phyloP scores from a whole-genome alignment of 164 flowering plant genomes.

The Tinospora cordifolia region DNA sequence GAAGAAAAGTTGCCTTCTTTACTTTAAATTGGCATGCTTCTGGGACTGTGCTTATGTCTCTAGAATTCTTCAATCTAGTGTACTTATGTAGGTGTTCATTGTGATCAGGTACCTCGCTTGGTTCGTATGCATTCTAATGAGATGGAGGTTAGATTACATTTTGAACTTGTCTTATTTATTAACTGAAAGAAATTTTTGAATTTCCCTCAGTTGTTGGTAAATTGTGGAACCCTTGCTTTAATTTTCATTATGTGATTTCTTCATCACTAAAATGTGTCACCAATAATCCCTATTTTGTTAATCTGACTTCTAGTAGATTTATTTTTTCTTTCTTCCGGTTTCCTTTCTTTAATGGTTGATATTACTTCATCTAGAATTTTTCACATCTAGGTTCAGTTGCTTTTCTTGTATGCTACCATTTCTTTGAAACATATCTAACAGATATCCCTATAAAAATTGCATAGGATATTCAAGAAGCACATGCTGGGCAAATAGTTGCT shows the following conservation, averaged over 20 bases:
- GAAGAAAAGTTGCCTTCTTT: not conserved
- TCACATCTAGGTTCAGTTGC: not conserved
- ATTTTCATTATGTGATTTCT: slow-evolving; percentile 1
- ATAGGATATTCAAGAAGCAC: slow-evolving; percentile 97
- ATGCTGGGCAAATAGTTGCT: slow-evolving; percentile 99
- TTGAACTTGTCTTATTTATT: no score
- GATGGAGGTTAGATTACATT: slow-evolving; percentile 72
- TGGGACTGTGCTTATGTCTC: not conserved
- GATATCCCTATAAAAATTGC: not conserved
- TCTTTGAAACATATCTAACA: not conserved
- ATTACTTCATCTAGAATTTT: not conserved
- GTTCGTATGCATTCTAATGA: slow-evolving; percentile 98
- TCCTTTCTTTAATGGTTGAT: not conserved
- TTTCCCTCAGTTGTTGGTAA: not conserved
- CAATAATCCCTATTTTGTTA: not conserved
- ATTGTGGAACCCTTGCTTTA: not conserved
- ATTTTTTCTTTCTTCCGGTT: not conserved
- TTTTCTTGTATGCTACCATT: not conserved
- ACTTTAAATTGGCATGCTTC: not conserved
- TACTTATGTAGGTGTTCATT: not conserved
- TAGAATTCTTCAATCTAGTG: not conserved
- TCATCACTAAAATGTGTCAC: not conserved
- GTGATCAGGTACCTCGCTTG: slow-evolving; percentile 82
- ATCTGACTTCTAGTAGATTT: not conserved
- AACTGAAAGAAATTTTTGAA: no score